phyloP scores from a whole-genome alignment of 495 filamentous ascomycete species.

The Lepraria neglecta region DNA sequence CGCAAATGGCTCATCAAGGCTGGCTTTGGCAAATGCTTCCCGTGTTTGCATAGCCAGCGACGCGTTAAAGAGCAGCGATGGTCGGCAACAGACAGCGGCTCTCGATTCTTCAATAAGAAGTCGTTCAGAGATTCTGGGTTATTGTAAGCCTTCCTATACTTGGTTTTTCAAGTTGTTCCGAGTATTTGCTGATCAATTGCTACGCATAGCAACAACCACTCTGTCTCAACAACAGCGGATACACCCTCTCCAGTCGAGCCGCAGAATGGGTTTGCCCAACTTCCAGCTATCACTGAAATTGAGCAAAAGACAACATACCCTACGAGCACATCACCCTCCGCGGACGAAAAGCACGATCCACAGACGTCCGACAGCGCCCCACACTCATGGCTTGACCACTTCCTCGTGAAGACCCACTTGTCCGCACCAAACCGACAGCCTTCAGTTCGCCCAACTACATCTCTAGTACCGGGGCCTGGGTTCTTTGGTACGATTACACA shows the following conservation, averaged over 20 bases:
- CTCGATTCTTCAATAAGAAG: conserved; percentile 13
- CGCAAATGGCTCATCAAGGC: conserved; percentile 44
- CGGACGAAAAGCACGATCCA: background rate
- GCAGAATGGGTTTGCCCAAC: conserved; percentile 9
- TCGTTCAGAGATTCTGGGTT: conserved; percentile 5
- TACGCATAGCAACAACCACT: conserved; percentile 2
- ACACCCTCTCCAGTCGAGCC: conserved; percentile 12
- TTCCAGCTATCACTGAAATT: conserved; percentile 12
- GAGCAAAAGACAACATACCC: background rate
- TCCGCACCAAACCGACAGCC: conserved; percentile 7
- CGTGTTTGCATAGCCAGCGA: conserved; percentile 23
- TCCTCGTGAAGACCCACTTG: conserved; percentile 11
- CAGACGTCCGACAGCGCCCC: background rate
- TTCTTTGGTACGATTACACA: background rate
- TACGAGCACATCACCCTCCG: background rate
- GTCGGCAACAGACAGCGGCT: background rate
- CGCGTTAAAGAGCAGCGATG: background rate
- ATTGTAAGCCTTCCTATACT: conserved; percentile 16
- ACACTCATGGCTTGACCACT: conserved; percentile 14
- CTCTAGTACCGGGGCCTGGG: background rate
- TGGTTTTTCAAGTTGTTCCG: background rate
- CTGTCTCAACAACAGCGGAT: conserved; percentile 6
- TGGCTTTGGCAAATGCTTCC: conserved; percentile 47
- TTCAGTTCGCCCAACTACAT: background rate
- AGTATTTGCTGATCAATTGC: background rate